phyloP scores from a whole-genome alignment of 1,139 yeast genomes.

The Nakaseomyces delphensis region DNA sequence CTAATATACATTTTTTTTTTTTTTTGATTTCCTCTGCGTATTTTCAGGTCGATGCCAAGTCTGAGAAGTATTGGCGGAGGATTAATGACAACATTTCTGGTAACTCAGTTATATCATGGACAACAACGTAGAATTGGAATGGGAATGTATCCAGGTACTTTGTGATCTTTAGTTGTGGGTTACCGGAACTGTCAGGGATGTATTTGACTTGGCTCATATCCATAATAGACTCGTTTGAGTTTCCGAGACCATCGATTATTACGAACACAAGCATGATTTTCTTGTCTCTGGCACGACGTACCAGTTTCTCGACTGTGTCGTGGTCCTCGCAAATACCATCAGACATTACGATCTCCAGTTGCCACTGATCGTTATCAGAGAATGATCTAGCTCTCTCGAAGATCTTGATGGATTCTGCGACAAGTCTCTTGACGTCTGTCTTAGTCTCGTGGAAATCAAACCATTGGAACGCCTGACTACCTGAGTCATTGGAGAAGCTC shows the following conservation, averaged over 20 bases:
- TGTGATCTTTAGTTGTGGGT: conserved; percentile 63
- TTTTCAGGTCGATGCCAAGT: conserved; percentile 41
- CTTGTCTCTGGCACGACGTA: conserved; percentile 85
- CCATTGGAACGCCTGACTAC: conserved; percentile 77
- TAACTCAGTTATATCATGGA: conserved; percentile 75
- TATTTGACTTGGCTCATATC: conserved; percentile 93
- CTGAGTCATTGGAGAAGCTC: conserved; percentile 76
- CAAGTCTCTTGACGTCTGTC: conserved; percentile 73
- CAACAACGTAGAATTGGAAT: conserved; percentile 92
- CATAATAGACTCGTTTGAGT: conserved; percentile 74
- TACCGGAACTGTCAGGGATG: conserved; percentile 60
- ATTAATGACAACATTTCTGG: conserved; percentile 89
- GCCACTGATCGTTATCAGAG: conserved; percentile 72
- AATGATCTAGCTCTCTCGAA: conserved; percentile 57
- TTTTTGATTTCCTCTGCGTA: background rate
- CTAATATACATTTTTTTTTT: conserved; percentile 3
- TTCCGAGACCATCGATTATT: conserved; percentile 73
- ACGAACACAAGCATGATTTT: conserved; percentile 94
- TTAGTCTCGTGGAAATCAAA: conserved; percentile 84
- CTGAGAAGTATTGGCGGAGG: conserved; percentile 84
- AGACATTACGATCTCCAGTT: conserved; percentile 80
- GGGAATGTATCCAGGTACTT: conserved; percentile 91
- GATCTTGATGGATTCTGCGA: conserved; percentile 60
- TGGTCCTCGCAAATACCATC: conserved; percentile 98
- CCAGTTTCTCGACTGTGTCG: conserved; percentile 67